Percentiles rank a stretch among this genome's conserved stretches.
phyloP scores from a whole-genome alignment of 768 basidiomycete species.

The Russula vinacea region DNA sequence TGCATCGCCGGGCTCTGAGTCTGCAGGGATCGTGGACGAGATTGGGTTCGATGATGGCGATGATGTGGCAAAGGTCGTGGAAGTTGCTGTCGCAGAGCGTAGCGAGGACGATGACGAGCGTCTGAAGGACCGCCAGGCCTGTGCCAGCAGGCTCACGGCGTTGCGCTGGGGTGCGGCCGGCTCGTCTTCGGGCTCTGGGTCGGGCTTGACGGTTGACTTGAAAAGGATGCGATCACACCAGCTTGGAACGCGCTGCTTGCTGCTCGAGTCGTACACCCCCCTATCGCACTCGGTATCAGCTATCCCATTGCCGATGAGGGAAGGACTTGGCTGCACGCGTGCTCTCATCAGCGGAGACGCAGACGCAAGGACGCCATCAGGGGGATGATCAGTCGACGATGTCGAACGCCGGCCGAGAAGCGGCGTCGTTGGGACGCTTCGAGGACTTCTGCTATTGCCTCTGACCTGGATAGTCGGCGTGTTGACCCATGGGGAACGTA shows the following conservation, averaged over 20 bases:
- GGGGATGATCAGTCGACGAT: background rate
- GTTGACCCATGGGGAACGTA: constrained; percentile 15
- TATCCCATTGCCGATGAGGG: constrained; percentile 37
- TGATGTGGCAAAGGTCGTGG: background rate
- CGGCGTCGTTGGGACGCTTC: constrained; percentile 24
- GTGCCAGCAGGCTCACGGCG: constrained; percentile 26
- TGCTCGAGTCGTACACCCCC: constrained; percentile 77
- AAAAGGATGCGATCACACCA: constrained; percentile 88
- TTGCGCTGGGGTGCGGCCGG: constrained; percentile 36
- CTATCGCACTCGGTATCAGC: constrained; percentile 46
- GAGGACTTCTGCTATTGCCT: background rate
- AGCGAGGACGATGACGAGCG: constrained; percentile 20
- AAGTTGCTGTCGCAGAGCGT: constrained; percentile 12
- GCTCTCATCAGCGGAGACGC: constrained; percentile 7
- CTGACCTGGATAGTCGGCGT: background rate
- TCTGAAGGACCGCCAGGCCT: constrained; percentile 31
- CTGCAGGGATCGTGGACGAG: background rate
- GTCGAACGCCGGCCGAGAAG: constrained; percentile 9
- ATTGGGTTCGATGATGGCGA: background rate
- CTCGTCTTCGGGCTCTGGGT: constrained; percentile 43
- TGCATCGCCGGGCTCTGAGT: background rate
- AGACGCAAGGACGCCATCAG: constrained; percentile 6
- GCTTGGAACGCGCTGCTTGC: constrained; percentile 79
- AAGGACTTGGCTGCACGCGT: constrained; percentile 17
- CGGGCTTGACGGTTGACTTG: constrained; percentile 64